Evolutionary conservation across 1,139 yeast species (phyloP).

Genomic region (Kodamaea arcana): DNA sequence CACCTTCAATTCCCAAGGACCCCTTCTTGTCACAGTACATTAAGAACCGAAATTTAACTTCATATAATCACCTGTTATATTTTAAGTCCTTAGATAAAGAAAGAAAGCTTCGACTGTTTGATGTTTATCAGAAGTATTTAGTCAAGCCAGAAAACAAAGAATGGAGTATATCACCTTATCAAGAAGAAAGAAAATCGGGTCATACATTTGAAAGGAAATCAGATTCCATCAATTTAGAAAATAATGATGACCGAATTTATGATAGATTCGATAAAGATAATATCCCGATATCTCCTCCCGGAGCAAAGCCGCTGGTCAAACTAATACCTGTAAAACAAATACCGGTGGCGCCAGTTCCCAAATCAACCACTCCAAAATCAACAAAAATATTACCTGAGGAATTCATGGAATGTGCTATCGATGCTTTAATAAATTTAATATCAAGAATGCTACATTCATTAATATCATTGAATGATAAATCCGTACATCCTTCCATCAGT

Average conservation of each 20-base stretch:
- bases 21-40: constrained; percentile 29
- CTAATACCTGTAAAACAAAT: not conserved
- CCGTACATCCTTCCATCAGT: constrained; percentile 35
- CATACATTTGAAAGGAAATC: no score
- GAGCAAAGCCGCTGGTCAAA: not conserved
- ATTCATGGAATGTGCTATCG: constrained; percentile 64
- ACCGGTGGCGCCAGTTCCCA: not conserved
- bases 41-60: constrained; percentile 17
- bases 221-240: no score
- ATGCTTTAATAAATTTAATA: constrained; percentile 66
- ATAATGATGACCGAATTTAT: no score
- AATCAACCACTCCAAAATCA: constrained; percentile 1
- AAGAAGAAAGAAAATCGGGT: not conserved
- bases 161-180: constrained; percentile 3
- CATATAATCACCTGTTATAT: constrained; percentile 22
- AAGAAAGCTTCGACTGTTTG: constrained; percentile 22
- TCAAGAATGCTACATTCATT: constrained; percentile 77
- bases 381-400: constrained; percentile 43
- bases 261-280: constrained; percentile 1
- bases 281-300: constrained; percentile 5
- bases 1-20: constrained; percentile 15
- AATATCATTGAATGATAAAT: constrained; percentile 62
- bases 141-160: constrained; percentile 5
- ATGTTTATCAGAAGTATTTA: constrained; percentile 26
- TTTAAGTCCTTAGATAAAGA: constrained; percentile 21